Conservation (phyloP, 768 basidiomycete species). For the Lactarius tabidus region DNA sequence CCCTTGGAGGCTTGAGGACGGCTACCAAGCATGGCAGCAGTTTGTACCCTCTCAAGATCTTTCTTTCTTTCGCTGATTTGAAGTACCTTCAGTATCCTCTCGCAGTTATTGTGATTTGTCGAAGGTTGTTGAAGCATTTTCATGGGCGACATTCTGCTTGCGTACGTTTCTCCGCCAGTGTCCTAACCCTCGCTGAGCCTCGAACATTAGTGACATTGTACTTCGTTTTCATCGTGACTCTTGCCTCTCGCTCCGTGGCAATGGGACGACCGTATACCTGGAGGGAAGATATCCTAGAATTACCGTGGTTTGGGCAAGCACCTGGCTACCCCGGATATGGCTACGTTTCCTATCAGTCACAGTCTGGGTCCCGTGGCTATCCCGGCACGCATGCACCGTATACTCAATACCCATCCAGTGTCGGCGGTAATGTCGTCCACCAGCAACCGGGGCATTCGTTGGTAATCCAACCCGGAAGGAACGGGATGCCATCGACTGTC, state of each 20-base stretch:
- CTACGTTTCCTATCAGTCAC: slow-evolving; percentile 14
- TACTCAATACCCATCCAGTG: slow-evolving; percentile 6
- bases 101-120: slow-evolving; percentile 25
- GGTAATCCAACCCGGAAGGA: slow-evolving; percentile 20
- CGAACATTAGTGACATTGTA: slow-evolving; percentile 19
- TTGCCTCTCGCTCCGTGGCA: slow-evolving; percentile 19
- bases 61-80: neutral
- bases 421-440: slow-evolving; percentile 16
- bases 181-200: neutral
- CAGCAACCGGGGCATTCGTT: slow-evolving; percentile 20
- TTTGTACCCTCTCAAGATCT: neutral
- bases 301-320: slow-evolving; percentile 26
- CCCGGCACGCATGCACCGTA: neutral
- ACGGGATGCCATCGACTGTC: slow-evolving; percentile 12
- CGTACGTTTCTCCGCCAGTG: slow-evolving; percentile 9
- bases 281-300: slow-evolving; percentile 20
- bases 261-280: slow-evolving; percentile 24
- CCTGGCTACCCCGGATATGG: slow-evolving; percentile 23
- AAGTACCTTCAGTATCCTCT: slow-evolving; percentile 18
- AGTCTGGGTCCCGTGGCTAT: slow-evolving; percentile 8
- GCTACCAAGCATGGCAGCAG: slow-evolving; percentile 23
- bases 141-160: slow-evolving; percentile 24
- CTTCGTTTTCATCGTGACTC: slow-evolving; percentile 20
- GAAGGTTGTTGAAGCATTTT: slow-evolving; percentile 25
- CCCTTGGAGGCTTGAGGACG: slow-evolving; percentile 11